phyloP scores from a whole-genome alignment of 2,329 filamentous ascomycete genomes.

The Harringtonia lauricola region DNA sequence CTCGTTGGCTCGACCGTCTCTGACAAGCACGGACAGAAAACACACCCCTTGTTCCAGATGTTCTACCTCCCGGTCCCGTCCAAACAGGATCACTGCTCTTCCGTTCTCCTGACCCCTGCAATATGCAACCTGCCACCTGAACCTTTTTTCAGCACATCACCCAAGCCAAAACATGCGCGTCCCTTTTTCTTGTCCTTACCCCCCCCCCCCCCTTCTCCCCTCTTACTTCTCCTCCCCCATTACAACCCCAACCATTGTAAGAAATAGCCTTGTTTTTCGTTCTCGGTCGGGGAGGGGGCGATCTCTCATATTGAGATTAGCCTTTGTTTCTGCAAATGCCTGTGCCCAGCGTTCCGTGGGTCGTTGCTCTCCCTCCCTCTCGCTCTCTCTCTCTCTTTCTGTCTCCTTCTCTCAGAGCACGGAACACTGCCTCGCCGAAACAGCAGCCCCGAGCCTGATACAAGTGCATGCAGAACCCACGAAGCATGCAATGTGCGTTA shows the following conservation, averaged over 20 bases:
- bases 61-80: background rate
- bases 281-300: conserved; percentile 5
- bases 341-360: background rate
- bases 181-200: background rate
- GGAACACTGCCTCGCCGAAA: too few species aligned
- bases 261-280: background rate
- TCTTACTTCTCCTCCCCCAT: too few species aligned
- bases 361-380: too few species aligned
- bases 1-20: background rate
- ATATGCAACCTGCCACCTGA: background rate
- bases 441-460: too few species aligned
- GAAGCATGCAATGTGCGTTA: too few species aligned
- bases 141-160: too few species aligned
- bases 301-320: conserved; percentile 20
- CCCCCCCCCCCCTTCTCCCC: background rate
- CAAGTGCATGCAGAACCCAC: too few species aligned
- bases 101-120: background rate
- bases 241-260: background rate
- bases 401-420: background rate
- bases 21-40: background rate
- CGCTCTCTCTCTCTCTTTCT: background rate
- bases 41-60: too few species aligned
- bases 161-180: too few species aligned
- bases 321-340: conserved; percentile 20
- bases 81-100: background rate